Evolutionary conservation across 169 alveolate species (phyloP).

Genomic region (Plasmodium sp.): DNA sequence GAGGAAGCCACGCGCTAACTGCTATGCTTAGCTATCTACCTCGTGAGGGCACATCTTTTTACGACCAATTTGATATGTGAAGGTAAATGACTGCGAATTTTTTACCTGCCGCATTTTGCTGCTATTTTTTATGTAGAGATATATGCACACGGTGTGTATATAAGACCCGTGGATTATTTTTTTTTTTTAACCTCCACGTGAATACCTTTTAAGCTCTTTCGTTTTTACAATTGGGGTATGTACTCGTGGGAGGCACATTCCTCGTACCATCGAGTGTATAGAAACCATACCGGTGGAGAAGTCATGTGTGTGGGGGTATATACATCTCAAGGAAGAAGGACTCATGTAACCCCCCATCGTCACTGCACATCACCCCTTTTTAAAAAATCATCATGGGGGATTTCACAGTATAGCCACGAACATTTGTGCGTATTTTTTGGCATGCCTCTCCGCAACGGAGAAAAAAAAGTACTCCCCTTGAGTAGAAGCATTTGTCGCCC

Average conservation of each 20-base stretch:
- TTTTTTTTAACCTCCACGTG: background rate
- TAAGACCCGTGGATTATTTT: background rate
- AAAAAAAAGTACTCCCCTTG: background rate
- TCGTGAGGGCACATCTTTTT: background rate
- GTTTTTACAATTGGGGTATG: background rate
- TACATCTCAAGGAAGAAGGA: too few relatives aligned
- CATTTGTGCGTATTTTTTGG: background rate
- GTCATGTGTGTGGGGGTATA: background rate
- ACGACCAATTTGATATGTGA: background rate
- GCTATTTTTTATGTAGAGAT: background rate
- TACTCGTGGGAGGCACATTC: background rate
- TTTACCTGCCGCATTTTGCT: background rate
- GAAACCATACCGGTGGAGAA: background rate
- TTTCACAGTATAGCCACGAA: background rate
- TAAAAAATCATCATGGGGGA: background rate
- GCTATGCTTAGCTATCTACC: background rate
- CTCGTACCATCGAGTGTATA: background rate
- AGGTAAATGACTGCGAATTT: background rate
- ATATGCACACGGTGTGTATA: background rate
- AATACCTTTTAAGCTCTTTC: background rate
- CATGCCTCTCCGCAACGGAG: background rate
- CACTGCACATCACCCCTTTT: background rate
- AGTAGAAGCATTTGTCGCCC: background rate
- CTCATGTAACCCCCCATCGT: background rate
- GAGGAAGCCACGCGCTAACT: background rate